Evolutionary conservation across 2,329 filamentous ascomycete species (phyloP), one percentile per base, ranked within the genome.

Genomic region (Rugonectria rugulosa): DNA sequence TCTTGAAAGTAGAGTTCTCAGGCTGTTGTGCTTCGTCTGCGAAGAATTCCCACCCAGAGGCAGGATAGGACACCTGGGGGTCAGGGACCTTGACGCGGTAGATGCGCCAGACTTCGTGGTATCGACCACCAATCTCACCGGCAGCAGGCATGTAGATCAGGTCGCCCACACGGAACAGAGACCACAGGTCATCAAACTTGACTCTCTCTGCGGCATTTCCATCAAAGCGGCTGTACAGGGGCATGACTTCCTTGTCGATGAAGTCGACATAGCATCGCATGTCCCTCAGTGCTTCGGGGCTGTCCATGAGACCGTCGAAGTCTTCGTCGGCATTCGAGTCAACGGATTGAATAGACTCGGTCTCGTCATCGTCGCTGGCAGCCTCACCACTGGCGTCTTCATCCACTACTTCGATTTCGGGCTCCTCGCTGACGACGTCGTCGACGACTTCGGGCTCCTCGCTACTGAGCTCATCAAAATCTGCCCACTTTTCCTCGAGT

Each of bases 181-280:
- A 72, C 73, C 75, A 77, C n/a, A 79, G 58, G 56, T 79, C 77
- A 14, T 74, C 70, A 24, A 73, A 79, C 43, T 68, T 70, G 59
- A 79, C 71, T 3, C 69, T 70, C 6, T 72, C 68, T 5, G 63
- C 64, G 0, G 31, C 37, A 8, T 53, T 70, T 6, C 67, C 69
- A 3, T 69, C 64, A 31, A 69, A 71, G 4, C 56, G 57, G 11
- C 57, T 50, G 48, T 73, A 67, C 2, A 76, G 55, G 4, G 75
- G 75, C 65, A 79, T 70, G 21, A 79, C 62, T 36, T 77, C 73
- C 17, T 73, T 64, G 34, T 79, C 76, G n/a, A 78, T 62, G 47
- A 79, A 79, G 27, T 77, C 61, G 41, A 79, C 73, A 32, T 78
- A 79, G 69, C 71, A 75, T 12, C 74, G 68, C 71, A 79, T 75